Percentiles rank a stretch among this genome's conserved stretches.
Conservation (phyloP, 2,329 filamentous ascomycete species). For the Penicillium vulpinum region DNA sequence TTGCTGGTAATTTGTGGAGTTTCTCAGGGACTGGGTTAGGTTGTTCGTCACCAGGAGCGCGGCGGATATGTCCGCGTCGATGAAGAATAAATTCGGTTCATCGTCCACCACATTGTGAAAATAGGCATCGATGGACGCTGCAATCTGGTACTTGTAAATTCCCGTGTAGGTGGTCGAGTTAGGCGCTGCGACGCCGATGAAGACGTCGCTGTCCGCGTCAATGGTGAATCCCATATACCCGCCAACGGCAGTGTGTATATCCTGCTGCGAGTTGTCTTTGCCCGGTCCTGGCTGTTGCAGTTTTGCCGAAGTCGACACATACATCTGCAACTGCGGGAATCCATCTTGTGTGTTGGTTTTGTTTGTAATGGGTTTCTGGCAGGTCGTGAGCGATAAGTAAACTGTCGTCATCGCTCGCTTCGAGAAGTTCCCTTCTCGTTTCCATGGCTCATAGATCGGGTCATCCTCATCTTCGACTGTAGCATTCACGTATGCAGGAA, state of each 20-base stretch:
- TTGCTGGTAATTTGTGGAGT: conserved; percentile 51
- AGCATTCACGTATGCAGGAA: conserved; percentile 31
- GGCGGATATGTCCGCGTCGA: conserved; percentile 80
- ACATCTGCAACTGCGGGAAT: conserved; percentile 75
- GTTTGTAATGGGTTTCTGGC: conserved; percentile 67
- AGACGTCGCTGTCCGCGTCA: conserved; percentile 66
- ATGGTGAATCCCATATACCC: conserved; percentile 69
- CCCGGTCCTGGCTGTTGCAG: conserved; percentile 68
- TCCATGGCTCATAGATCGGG: conserved; percentile 16
- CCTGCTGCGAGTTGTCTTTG: conserved; percentile 44
- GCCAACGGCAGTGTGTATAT: conserved; percentile 56
- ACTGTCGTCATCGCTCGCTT: conserved; percentile 55
- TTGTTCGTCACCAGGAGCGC: conserved; percentile 78
- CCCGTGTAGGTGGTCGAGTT: conserved; percentile 63
- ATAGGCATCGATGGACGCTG: conserved; percentile 74
- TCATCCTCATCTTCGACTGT: conserved; percentile 21
- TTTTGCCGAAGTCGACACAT: conserved; percentile 65
- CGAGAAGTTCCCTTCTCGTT: conserved; percentile 16
- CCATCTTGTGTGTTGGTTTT: conserved; percentile 41
- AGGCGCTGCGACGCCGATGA: conserved; percentile 73
- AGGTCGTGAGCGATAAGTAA: conserved; percentile 85
- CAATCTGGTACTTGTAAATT: conserved; percentile 76
- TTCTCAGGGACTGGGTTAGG: conserved; percentile 51
- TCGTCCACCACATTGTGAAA: conserved; percentile 64
- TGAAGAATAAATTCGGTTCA: conserved; percentile 66